phyloP scores from a whole-genome alignment of 495 filamentous ascomycete genomes.

The Aspergillus panamensis region DNA sequence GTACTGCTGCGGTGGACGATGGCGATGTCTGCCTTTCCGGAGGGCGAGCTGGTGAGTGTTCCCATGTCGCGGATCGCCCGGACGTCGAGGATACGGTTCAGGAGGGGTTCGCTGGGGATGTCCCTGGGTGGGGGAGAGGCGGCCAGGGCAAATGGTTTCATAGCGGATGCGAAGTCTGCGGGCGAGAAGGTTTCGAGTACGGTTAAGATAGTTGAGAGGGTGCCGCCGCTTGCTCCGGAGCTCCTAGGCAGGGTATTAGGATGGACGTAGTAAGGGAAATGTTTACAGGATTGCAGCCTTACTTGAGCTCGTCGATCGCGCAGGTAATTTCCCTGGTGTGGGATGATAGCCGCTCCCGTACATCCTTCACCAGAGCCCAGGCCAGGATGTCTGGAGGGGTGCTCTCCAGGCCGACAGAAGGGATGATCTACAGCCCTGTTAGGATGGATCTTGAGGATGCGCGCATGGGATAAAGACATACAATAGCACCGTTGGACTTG shows the following conservation, averaged over 20 bases:
- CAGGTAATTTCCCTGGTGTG: slow-evolving; percentile 57
- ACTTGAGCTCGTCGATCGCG: slow-evolving; percentile 61
- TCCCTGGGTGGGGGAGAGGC: slow-evolving; percentile 50
- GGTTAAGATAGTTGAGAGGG: slow-evolving; percentile 59
- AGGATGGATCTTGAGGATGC: slow-evolving; percentile 15
- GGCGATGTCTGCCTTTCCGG: slow-evolving; percentile 56
- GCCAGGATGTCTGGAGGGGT: slow-evolving; percentile 78
- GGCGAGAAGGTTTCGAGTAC: slow-evolving; percentile 60
- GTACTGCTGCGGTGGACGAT: slow-evolving; percentile 77
- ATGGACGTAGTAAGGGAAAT: neutral
- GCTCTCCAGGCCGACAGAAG: slow-evolving; percentile 81
- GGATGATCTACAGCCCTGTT: slow-evolving; percentile 62
- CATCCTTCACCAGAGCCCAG: slow-evolving; percentile 61
- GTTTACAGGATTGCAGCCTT: slow-evolving; percentile 13
- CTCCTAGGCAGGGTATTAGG: slow-evolving; percentile 22
- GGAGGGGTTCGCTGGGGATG: slow-evolving; percentile 31
- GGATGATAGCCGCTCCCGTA: slow-evolving; percentile 56
- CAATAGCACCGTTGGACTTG: slow-evolving; percentile 69
- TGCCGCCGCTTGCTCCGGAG: slow-evolving; percentile 69
- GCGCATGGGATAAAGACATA: slow-evolving; percentile 26
- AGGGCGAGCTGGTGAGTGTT: slow-evolving; percentile 59
- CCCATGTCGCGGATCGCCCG: slow-evolving; percentile 62
- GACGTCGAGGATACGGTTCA: slow-evolving; percentile 56
- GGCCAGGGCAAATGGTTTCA: slow-evolving; percentile 62
- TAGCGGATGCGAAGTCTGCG: slow-evolving; percentile 51